These are phyloP conservation scores for Leccinum fibrillosum DNA, from an alignment of 768 basidiomycete genomes.

Conservation along the genomic window DNA sequence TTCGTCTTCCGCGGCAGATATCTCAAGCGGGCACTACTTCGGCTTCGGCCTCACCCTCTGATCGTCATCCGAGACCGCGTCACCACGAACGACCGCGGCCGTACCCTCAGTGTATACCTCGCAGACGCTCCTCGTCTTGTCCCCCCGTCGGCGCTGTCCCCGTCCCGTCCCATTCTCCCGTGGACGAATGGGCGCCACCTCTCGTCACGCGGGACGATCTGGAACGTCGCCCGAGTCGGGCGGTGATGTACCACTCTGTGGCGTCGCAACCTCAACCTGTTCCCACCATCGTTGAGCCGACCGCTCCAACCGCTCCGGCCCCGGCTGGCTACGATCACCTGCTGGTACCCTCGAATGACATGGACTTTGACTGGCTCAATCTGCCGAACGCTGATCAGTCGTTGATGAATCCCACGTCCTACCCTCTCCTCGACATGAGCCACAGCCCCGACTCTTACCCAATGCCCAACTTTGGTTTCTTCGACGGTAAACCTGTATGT, in stretches of 20 bases:
- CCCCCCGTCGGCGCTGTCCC: slow-evolving; percentile 37
- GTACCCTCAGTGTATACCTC: slow-evolving; percentile 20
- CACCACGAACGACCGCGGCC: slow-evolving; percentile 22
- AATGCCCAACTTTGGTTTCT: neutral
- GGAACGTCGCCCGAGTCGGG: slow-evolving; percentile 32
- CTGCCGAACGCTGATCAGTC: slow-evolving; percentile 7
- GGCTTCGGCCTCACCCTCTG: neutral
- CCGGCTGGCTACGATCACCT: neutral
- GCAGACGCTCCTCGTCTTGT: slow-evolving; percentile 40
- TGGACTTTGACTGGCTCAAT: slow-evolving; percentile 12
- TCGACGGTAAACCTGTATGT: slow-evolving; percentile 17
- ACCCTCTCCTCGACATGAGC: slow-evolving; percentile 3
- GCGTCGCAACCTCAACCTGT: slow-evolving; percentile 1
- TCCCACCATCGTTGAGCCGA: slow-evolving; percentile 5
- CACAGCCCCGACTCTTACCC: neutral
- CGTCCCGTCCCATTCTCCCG: slow-evolving; percentile 11
- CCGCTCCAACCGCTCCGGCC: neutral
- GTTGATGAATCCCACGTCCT: neutral
- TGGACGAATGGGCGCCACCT: slow-evolving; percentile 20
- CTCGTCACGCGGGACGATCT: slow-evolving; percentile 31
- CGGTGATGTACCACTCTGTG: slow-evolving; percentile 34
- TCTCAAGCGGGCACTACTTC: slow-evolving; percentile 1
- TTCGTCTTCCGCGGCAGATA: slow-evolving; percentile 11
- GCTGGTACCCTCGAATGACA: neutral
- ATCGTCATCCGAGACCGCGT: slow-evolving; percentile 1